Evolutionary conservation across 2,329 filamentous ascomycete species (phyloP).

Genomic region (Sporothrix inflata): DNA sequence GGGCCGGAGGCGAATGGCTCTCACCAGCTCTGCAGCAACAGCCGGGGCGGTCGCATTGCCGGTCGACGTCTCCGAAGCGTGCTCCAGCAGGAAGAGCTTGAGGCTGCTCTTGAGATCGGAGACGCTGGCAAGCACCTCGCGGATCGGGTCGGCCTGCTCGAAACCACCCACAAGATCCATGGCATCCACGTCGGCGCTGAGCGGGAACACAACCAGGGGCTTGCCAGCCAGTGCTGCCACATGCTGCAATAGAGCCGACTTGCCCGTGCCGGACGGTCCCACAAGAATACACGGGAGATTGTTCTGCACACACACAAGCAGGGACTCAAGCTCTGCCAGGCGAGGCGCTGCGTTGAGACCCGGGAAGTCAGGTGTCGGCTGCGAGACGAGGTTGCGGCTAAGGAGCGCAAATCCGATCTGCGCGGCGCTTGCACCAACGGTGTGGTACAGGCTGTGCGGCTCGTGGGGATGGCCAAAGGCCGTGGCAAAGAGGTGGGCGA

Average conservation of each 20-base stretch:
- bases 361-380: conserved; percentile 54
- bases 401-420: conserved; percentile 82
- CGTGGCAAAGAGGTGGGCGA: conserved; percentile 68
- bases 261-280: conserved; percentile 82
- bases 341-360: conserved; percentile 56
- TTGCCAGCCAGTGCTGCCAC: conserved; percentile 80
- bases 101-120: conserved; percentile 46
- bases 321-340: conserved; percentile 77
- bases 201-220: conserved; percentile 76
- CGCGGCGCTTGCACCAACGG: conserved; percentile 64
- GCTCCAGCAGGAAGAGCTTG: conserved; percentile 53
- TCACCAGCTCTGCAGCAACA: conserved; percentile 56
- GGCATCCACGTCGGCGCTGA: conserved; percentile 94
- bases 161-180: conserved; percentile 98
- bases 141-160: conserved; percentile 84
- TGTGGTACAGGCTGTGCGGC: conserved; percentile 70
- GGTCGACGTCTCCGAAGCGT: conserved; percentile 49
- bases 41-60: conserved; percentile 43
- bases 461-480: conserved; percentile 60
- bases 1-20: conserved; percentile 47
- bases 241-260: conserved; percentile 77
- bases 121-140: conserved; percentile 68
- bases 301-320: conserved; percentile 84
- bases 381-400: conserved; percentile 58
- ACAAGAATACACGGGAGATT: conserved; percentile 88